Conservation (phyloP, 139 green algal genomes). For the Marvania coccoides region DNA sequence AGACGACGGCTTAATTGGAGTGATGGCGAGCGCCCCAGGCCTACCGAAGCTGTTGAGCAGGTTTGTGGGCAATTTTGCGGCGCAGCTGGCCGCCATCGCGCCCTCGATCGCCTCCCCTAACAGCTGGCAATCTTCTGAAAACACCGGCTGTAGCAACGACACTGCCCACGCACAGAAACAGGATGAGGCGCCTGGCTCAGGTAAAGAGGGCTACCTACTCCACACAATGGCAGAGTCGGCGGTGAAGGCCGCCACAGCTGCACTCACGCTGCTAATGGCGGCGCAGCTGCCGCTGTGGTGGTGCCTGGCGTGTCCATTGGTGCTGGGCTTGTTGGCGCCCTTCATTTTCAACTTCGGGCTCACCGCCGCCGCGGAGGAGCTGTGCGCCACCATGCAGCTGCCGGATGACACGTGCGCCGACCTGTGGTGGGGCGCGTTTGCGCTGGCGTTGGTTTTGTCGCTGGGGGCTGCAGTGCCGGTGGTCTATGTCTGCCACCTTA, state of each 20-base stretch:
- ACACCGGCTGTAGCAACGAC: too few relatives aligned
- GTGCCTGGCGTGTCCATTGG: slow-evolving; percentile 25
- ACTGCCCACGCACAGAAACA: too few relatives aligned
- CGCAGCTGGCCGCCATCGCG: too few relatives aligned
- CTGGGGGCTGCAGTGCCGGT: slow-evolving; percentile 37
- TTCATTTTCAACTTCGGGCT: slow-evolving; percentile 42
- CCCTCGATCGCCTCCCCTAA: too few relatives aligned
- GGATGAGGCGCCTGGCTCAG: too few relatives aligned
- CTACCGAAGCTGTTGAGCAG: neutral
- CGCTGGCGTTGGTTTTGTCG: slow-evolving; percentile 33
- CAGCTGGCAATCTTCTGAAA: too few relatives aligned
- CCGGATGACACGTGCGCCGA: neutral
- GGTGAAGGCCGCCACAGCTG: neutral
- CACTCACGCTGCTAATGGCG: neutral
- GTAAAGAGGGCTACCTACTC: too few relatives aligned
- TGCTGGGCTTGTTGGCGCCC: slow-evolving; percentile 38
- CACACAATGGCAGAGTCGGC: neutral
- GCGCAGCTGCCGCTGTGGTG: slow-evolving; percentile 13
- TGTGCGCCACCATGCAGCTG: slow-evolving; percentile 9
- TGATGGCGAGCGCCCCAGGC: neutral
- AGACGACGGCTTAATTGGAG: neutral
- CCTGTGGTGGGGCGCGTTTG: slow-evolving; percentile 37
- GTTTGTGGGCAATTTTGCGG: neutral
- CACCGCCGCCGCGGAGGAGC: slow-evolving; percentile 14
- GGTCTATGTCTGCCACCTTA: slow-evolving; percentile 40